Evolutionary conservation across 768 basidiomycete genomes (phyloP).

Genomic region (Mycena albidolilacea): DNA sequence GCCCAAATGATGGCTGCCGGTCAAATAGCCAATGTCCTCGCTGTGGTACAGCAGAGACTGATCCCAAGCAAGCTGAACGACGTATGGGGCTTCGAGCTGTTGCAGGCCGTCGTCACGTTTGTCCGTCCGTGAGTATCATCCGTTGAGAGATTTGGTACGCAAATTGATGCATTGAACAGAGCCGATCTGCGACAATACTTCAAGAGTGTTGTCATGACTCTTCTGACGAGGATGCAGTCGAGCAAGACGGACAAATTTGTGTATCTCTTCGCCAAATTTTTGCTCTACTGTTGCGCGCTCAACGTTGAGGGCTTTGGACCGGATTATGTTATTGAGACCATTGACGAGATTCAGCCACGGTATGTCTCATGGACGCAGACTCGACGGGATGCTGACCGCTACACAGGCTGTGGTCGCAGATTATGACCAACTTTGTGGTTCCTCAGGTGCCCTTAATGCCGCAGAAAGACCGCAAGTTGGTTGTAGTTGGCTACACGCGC

Average conservation of each 20-base stretch:
- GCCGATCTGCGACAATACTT: constrained; percentile 79
- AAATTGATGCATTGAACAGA: constrained; percentile 53
- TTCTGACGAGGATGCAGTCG: constrained; percentile 88
- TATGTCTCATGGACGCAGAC: constrained; percentile 51
- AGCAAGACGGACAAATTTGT: constrained; percentile 93
- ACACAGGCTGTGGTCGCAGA: constrained; percentile 79
- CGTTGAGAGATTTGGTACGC: background rate
- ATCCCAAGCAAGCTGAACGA: constrained; percentile 92
- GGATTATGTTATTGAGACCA: constrained; percentile 81
- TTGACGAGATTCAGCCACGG: constrained; percentile 91
- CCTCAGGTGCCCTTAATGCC: constrained; percentile 88
- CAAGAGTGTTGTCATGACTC: constrained; percentile 79
- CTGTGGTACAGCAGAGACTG: constrained; percentile 91
- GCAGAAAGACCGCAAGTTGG: constrained; percentile 88
- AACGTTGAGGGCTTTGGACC: constrained; percentile 81
- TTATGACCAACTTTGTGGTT: constrained; percentile 82
- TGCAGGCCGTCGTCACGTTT: constrained; percentile 81
- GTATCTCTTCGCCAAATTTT: constrained; percentile 85
- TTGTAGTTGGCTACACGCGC: constrained; percentile 83
- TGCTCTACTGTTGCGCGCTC: constrained; percentile 83
- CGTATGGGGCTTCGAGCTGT: constrained; percentile 90
- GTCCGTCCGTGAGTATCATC: constrained; percentile 78
- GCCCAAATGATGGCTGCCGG: constrained; percentile 75
- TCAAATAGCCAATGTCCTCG: constrained; percentile 85
- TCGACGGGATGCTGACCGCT: constrained; percentile 15